Evolutionary conservation across 2,329 filamentous ascomycete species (phyloP).

Genomic region (Paecilomyces dactylethromorphus): DNA sequence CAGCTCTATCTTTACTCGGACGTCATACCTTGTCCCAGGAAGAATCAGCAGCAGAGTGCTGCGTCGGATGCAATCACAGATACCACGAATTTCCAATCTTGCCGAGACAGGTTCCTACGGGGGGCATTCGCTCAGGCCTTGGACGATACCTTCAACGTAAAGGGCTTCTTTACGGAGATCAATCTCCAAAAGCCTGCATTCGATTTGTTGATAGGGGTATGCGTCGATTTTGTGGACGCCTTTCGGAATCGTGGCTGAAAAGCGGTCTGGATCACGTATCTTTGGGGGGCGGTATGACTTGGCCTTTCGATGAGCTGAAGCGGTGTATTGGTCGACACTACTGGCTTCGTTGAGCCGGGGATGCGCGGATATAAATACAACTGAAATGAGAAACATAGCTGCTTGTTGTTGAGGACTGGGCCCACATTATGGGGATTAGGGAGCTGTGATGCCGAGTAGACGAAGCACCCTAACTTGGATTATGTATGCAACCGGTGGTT

Average conservation of each 20-base stretch:
- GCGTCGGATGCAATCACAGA: too few species aligned
- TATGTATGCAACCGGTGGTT: background rate
- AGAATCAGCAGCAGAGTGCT: too few species aligned
- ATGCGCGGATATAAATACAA: background rate
- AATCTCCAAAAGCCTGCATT: background rate
- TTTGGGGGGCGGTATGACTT: background rate
- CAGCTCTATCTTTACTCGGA: too few species aligned
- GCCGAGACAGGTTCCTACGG: background rate
- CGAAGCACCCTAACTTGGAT: background rate
- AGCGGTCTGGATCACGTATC: background rate
- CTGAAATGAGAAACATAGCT: background rate
- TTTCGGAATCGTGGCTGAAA: background rate
- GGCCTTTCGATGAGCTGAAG: background rate
- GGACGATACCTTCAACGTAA: background rate
- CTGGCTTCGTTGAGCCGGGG: background rate
- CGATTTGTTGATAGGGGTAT: background rate
- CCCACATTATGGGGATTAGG: background rate
- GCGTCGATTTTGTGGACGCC: background rate
- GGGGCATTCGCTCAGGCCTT: background rate
- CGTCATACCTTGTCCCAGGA: too few species aligned
- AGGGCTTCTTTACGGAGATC: background rate
- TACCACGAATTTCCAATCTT: background rate
- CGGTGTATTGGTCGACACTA: background rate
- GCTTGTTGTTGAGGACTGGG: background rate
- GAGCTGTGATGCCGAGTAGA: background rate